phyloP scores from a whole-genome alignment of 768 basidiomycete genomes.

The Naematelia encephala region DNA sequence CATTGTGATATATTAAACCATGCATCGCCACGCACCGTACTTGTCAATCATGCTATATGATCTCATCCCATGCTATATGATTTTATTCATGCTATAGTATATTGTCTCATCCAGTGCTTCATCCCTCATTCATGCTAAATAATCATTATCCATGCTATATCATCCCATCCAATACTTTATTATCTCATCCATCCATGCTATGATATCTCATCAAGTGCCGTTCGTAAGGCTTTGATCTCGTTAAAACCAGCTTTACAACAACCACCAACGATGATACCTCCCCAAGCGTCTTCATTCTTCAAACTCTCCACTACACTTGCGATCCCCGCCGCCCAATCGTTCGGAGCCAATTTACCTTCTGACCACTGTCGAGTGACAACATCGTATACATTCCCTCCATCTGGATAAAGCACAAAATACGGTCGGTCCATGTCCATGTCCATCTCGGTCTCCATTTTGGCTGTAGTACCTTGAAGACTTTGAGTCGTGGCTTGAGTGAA shows the following conservation, averaged over 20 bases:
- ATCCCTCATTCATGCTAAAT: too few relatives aligned
- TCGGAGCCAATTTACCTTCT: constrained; percentile 5
- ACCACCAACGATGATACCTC: constrained; percentile 63
- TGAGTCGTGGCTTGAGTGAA: constrained; percentile 44
- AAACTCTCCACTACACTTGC: constrained; percentile 18
- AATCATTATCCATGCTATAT: too few relatives aligned
- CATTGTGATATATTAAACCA: too few relatives aligned
- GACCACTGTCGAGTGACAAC: constrained; percentile 56
- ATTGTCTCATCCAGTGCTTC: too few relatives aligned
- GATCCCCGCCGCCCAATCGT: constrained; percentile 37
- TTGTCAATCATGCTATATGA: too few relatives aligned
- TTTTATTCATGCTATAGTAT: too few relatives aligned
- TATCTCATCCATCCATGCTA: background rate
- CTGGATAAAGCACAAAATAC: constrained; percentile 65
- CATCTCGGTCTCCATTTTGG: background rate
- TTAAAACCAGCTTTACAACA: constrained; percentile 64
- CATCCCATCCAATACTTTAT: background rate
- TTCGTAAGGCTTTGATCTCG: constrained; percentile 54
- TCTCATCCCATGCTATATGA: too few relatives aligned
- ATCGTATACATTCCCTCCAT: constrained; percentile 63
- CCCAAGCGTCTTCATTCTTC: constrained; percentile 52
- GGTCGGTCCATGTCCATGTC: too few relatives aligned
- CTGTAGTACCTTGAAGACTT: constrained; percentile 18
- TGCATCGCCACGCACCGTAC: too few relatives aligned
- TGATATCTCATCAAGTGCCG: constrained; percentile 14